A percentile compares a stretch with the other conserved stretches of the same genome.
phyloP scores from a whole-genome alignment of 2,329 filamentous ascomycete genomes.

The Colletotrichum tofieldiae region DNA sequence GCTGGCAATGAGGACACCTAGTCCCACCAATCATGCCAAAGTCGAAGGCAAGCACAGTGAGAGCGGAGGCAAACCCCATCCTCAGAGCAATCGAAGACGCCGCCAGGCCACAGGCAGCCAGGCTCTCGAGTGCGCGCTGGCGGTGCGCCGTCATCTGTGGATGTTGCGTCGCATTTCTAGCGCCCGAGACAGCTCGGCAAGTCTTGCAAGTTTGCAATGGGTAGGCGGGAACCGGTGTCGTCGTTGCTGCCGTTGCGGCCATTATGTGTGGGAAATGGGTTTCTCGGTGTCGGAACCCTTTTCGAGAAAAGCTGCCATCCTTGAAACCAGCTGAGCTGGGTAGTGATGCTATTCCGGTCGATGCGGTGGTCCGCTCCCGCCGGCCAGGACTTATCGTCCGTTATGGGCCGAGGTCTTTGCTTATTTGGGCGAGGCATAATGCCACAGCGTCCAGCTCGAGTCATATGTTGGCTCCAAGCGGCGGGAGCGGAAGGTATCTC shows the following conservation, averaged over 20 bases:
- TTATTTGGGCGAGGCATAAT: constrained; percentile 30
- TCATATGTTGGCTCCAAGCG: constrained; percentile 14
- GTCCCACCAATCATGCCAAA: constrained; percentile 31
- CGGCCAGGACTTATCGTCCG: neutral
- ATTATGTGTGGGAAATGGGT: neutral
- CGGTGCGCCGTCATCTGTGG: constrained; percentile 12
- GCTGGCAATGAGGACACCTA: constrained; percentile 5
- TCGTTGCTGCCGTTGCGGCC: neutral
- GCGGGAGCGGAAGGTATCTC: neutral
- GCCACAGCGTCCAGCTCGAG: constrained; percentile 17
- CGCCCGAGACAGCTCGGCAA: constrained; percentile 22
- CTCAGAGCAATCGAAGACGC: constrained; percentile 14
- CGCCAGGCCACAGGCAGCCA: neutral
- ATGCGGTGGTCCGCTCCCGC: constrained; percentile 1
- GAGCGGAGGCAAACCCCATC: constrained; percentile 10
- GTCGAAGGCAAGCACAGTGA: constrained; percentile 11
- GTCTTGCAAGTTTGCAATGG: constrained; percentile 6
- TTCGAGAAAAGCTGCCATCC: neutral
- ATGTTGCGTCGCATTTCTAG: constrained; percentile 1
- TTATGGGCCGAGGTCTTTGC: constrained; percentile 18
- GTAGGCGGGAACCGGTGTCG: constrained; percentile 2
- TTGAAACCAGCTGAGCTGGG: constrained; percentile 10
- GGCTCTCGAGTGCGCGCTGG: neutral
- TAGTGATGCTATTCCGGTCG: constrained; percentile 25
- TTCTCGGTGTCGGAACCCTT: neutral